Percentiles rank a stretch among this genome's conserved stretches.
These are phyloP conservation scores for Botrytis porri DNA, from an alignment of 2,329 filamentous ascomycete species.

Conservation along the genomic window DNA sequence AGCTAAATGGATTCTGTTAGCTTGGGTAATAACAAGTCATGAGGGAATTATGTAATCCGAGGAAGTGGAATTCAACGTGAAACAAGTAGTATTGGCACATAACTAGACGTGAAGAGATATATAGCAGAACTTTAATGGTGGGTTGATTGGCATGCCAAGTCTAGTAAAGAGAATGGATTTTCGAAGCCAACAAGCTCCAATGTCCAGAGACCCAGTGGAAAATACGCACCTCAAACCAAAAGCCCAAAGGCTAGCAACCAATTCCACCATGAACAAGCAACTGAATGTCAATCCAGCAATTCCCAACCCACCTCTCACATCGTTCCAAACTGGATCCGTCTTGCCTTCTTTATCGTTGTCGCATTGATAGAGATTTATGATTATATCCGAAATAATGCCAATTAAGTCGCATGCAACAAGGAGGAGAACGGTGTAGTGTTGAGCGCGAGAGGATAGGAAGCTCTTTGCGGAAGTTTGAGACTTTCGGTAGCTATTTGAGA, in stretches of 20 bases:
- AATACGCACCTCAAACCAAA: constrained; percentile 53
- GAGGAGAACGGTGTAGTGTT: constrained; percentile 49
- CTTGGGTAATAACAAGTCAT: not conserved
- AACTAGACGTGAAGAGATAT: not conserved
- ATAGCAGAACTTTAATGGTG: not conserved
- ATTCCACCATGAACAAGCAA: constrained; percentile 62
- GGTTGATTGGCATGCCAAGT: not conserved
- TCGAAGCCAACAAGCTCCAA: not conserved
- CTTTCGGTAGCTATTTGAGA: constrained; percentile 13
- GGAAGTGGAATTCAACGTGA: not conserved
- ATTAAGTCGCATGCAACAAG: constrained; percentile 50
- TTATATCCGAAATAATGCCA: constrained; percentile 52
- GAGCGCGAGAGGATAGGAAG: constrained; percentile 44
- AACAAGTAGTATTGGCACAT: not conserved
- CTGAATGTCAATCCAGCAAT: constrained; percentile 57
- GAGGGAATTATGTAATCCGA: not conserved
- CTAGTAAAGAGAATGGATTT: not conserved
- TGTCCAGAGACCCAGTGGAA: not conserved
- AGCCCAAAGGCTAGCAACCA: constrained; percentile 56
- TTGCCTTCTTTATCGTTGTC: constrained; percentile 36
- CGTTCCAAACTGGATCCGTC: constrained; percentile 35
- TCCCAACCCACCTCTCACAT: constrained; percentile 46
- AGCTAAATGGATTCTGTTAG: constrained; percentile 41
- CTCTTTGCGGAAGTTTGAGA: not conserved
- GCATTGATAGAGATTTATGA: constrained; percentile 49